phyloP scores from a whole-genome alignment of 1,284 basidiomycete genomes.

The Mycena sp. region DNA sequence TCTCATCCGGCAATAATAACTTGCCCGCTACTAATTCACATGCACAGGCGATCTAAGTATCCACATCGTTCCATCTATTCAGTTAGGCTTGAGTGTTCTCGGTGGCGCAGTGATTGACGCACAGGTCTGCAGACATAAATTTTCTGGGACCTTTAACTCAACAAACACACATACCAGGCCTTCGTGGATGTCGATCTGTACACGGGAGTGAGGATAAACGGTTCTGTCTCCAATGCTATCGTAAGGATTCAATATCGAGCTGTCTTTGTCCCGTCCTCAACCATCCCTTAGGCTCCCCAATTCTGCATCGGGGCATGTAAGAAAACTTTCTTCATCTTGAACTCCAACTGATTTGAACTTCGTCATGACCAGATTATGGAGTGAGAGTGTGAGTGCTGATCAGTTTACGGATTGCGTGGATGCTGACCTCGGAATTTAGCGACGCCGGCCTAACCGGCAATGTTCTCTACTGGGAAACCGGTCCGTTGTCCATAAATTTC shows the following conservation, averaged over 20 bases:
- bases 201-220: slow-evolving; percentile 5
- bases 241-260: not conserved
- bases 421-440: not conserved
- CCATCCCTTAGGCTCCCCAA: not conserved
- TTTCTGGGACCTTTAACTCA: not conserved
- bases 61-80: slow-evolving; percentile 12
- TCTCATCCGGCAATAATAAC: slow-evolving; percentile 5
- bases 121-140: not conserved
- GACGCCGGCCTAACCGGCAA: slow-evolving; percentile 12
- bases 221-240: not conserved
- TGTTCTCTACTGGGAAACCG: slow-evolving; percentile 18
- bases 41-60: slow-evolving; percentile 11
- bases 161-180: not conserved
- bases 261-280: not conserved
- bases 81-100: slow-evolving; percentile 16
- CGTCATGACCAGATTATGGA: not conserved
- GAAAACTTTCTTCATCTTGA: not conserved
- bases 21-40: not conserved
- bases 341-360: not conserved
- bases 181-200: slow-evolving; percentile 20
- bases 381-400: not conserved
- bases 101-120: slow-evolving; percentile 17
- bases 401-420: not conserved
- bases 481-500: slow-evolving; percentile 2
- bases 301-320: slow-evolving; percentile 12